A percentile compares a stretch with the other conserved stretches of the same genome.
phyloP scores from a whole-genome alignment of 768 basidiomycete species.

The Coprinopsis sp. region DNA sequence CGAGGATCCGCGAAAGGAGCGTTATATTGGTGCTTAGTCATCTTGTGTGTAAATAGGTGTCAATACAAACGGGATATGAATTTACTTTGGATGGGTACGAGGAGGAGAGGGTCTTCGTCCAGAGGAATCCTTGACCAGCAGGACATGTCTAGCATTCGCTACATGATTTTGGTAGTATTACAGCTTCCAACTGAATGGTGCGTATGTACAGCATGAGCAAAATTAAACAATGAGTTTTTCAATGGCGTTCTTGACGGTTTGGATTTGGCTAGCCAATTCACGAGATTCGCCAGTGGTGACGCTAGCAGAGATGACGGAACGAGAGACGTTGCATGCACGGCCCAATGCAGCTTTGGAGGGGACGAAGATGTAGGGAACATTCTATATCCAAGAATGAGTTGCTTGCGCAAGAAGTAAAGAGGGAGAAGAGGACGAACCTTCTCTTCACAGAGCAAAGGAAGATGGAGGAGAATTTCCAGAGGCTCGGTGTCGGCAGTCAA shows the following conservation, averaged over 20 bases:
- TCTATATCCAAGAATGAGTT: slow-evolving; percentile 42
- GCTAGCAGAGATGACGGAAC: slow-evolving; percentile 92
- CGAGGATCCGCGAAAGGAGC: too few species aligned
- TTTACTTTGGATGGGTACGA: too few species aligned
- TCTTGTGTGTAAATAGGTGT: too few species aligned
- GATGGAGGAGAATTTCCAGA: slow-evolving; percentile 94
- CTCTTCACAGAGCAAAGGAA: slow-evolving; percentile 96
- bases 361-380: slow-evolving; percentile 94
- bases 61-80: too few species aligned
- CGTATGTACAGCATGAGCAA: not conserved
- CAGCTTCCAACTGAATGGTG: too few species aligned
- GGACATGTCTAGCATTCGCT: too few species aligned
- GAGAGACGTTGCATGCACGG: slow-evolving; percentile 90
- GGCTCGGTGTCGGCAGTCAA: slow-evolving; percentile 97
- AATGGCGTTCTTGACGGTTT: slow-evolving; percentile 76
- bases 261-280: slow-evolving; percentile 87
- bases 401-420: not conserved
- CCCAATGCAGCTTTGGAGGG: slow-evolving; percentile 94
- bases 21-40: too few species aligned
- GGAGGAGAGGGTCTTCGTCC: too few species aligned
- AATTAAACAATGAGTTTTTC: slow-evolving; percentile 57
- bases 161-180: too few species aligned
- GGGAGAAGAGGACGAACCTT: slow-evolving; percentile 51
- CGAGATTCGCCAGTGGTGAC: slow-evolving; percentile 95
- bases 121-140: too few species aligned